These are phyloP conservation scores for Herpetomonas tarakana DNA, from an alignment of 208 protist species.

Conservation along the genomic window DNA sequence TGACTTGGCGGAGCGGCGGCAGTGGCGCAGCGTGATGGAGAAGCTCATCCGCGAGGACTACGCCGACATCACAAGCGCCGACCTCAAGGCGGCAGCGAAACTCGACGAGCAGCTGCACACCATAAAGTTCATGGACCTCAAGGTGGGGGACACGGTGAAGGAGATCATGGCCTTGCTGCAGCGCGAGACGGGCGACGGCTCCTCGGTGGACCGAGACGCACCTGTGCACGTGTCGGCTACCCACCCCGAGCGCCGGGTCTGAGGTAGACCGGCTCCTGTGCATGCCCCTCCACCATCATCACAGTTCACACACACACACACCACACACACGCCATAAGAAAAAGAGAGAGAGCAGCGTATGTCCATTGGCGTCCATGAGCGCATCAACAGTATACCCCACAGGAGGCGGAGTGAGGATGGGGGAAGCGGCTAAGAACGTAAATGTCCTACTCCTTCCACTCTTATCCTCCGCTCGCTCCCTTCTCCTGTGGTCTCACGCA, in stretches of 20 bases:
- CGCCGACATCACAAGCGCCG: constrained; percentile 45
- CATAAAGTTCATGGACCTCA: constrained; percentile 85
- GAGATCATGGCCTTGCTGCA: constrained; percentile 72
- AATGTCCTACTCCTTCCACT: too few species aligned
- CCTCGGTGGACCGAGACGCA: constrained; percentile 47
- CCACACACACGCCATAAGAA: too few species aligned
- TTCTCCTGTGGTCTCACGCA: too few species aligned
- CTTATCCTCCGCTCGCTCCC: too few species aligned
- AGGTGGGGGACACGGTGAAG: constrained; percentile 77
- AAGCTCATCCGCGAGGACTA: constrained; percentile 76
- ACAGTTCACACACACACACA: too few species aligned
- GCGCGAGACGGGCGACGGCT: constrained; percentile 36
- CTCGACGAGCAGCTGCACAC: constrained; percentile 83
- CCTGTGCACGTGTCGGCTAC: constrained; percentile 52
- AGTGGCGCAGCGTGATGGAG: constrained; percentile 77
- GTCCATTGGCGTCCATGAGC: too few species aligned
- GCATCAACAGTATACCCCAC: too few species aligned
- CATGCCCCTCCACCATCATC: too few species aligned
- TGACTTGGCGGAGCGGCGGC: constrained; percentile 45
- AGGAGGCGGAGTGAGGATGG: too few species aligned
- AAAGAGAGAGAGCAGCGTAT: too few species aligned
- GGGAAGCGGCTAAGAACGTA: too few species aligned
- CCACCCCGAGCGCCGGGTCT: constrained; percentile 80
- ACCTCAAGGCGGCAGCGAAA: constrained; percentile 53
- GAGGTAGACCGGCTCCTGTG: too few species aligned